Evolutionary conservation across 2,329 filamentous ascomycete species (phyloP), one percentile per base, ranked within the genome.

Genomic region (Fusarium sp.): DNA sequence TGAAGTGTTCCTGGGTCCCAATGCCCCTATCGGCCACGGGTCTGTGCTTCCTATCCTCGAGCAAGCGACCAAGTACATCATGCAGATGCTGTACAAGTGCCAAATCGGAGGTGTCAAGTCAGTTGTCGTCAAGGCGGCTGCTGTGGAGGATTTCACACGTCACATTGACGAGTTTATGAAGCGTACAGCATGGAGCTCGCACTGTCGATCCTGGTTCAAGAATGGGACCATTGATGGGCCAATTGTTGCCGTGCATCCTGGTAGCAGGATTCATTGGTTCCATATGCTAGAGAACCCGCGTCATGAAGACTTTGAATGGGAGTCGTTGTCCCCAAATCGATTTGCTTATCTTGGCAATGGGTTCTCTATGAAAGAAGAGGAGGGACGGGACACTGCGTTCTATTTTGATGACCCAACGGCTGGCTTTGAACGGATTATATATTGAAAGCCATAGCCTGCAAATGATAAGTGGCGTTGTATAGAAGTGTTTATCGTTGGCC

Each of bases 141-240:
- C 80, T 2, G 74, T 82, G 3, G 57, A 72, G 8, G 81, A 82
- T 43, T 83, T 81, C 61, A 73, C 67, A n/a, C 76, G 80, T 35
- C 80, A 81, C 56, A 79, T 78, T 32, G 68, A 72, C 32, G 76
- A 77, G n/a, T 82, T 80, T 41, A 64, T 81, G 20, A 69, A 74
- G 5, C 73, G 72, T 6, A 79, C 77, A 0, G 79, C 75, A 5
- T 80, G 74, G 76, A 77, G 70, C 0, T 74, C 73, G 6, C 74
- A 72, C 3, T 80, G 79, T 54, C 68, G 75, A 9, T 78, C 23
- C 43, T 70, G 3, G 45, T 67, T 16, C 2, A 57, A 41, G 37
- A 32, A 30, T 30, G 56, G 45, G 13, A 50, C 45, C n/a, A 18
- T 50, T 50, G 23, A 67, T 0, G 64, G 64, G 10, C 32, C 45